Evolutionary conservation across 116 monocot species (phyloP).

Genomic region (Iris pallida): DNA sequence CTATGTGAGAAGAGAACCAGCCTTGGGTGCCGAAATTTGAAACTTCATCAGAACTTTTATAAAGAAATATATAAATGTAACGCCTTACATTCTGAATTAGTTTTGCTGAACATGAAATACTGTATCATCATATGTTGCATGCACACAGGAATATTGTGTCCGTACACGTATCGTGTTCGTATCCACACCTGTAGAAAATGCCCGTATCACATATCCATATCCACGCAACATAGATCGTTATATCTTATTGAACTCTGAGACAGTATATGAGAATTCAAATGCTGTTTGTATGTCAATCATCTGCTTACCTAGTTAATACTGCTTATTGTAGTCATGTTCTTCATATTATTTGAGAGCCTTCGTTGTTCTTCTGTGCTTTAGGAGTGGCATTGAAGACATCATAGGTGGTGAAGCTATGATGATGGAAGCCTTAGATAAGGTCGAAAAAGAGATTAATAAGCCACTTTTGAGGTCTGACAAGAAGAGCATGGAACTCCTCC

Average conservation of each 20-base stretch:
- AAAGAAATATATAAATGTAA: no score
- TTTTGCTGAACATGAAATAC: no score
- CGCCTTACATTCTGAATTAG: no score
- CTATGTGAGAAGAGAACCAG: no score
- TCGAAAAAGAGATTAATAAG: conserved; percentile 91
- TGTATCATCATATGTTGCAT: no score
- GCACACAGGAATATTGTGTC: no score
- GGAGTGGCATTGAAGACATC: conserved; percentile 77
- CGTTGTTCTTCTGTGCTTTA: conserved; percentile 20
- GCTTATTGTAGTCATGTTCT: not conserved
- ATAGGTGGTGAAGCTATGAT: conserved; percentile 84
- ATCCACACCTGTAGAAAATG: no score
- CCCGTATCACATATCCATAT: no score
- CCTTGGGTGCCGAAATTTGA: no score
- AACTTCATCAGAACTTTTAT: no score
- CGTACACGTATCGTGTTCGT: no score
- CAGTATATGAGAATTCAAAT: not conserved
- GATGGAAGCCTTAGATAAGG: conserved; percentile 90
- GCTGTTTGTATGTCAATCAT: not conserved
- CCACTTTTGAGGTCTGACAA: conserved; percentile 93
- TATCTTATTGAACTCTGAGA: not conserved
- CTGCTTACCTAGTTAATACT: not conserved
- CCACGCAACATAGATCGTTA: no score
- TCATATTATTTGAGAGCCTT: not conserved
- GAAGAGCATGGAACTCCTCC: conserved; percentile 78